Conservation (phyloP, 805 yeast genomes). For the Yarrowia keelungensis region DNA sequence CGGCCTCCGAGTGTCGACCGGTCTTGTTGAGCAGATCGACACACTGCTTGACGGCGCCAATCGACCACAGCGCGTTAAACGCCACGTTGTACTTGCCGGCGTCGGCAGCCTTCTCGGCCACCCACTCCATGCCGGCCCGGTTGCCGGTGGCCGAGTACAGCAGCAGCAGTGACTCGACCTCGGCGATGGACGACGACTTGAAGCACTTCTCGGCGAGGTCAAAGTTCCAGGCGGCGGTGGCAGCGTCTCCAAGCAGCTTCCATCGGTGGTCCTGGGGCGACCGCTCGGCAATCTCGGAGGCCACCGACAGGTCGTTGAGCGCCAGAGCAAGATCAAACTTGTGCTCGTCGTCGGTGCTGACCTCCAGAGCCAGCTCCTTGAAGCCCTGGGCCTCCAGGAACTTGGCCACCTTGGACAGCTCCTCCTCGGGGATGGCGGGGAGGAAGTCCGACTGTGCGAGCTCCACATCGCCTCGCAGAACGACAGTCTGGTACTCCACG, state of each 20-base stretch:
- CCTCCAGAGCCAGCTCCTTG: conserved; percentile 78
- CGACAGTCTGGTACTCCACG: conserved; percentile 93
- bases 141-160: conserved; percentile 77
- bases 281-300: conserved; percentile 67
- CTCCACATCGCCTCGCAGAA: conserved; percentile 91
- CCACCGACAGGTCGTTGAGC: conserved; percentile 73
- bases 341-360: conserved; percentile 88
- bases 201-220: conserved; percentile 77
- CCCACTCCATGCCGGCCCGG: conserved; percentile 60
- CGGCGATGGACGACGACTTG: conserved; percentile 32
- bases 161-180: conserved; percentile 39
- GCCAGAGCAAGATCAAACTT: conserved; percentile 87
- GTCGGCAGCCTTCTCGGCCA: conserved; percentile 72
- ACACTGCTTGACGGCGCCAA: conserved; percentile 72
- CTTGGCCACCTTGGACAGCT: conserved; percentile 79
- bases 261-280: conserved; percentile 69
- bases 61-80: conserved; percentile 88
- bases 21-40: conserved; percentile 69
- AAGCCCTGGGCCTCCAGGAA: conserved; percentile 94
- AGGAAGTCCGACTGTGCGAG: conserved; percentile 67
- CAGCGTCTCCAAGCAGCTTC: conserved; percentile 89
- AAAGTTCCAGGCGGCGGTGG: conserved; percentile 78
- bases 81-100: conserved; percentile 88
- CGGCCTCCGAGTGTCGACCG: conserved; percentile 82
- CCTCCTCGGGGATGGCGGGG: conserved; percentile 64